A percentile compares a stretch with the other conserved stretches of the same genome.
Evolutionary conservation across 2,329 filamentous ascomycete genomes (phyloP).

Genomic region (Calonectria pteridis): DNA sequence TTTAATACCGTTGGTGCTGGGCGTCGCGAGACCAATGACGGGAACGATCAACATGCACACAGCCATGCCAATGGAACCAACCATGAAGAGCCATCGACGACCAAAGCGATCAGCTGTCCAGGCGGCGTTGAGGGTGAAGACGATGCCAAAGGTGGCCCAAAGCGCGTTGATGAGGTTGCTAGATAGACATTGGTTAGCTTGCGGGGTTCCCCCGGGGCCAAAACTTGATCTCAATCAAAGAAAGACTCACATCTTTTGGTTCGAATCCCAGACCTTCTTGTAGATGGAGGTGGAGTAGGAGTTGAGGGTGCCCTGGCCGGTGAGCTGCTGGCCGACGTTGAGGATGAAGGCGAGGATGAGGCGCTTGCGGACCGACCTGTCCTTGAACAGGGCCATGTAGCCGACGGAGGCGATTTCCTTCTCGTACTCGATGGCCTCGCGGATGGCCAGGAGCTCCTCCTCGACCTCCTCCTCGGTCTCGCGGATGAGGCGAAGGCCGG

Average conservation of each 20-base stretch:
- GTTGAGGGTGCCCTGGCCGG: slow-evolving; percentile 80
- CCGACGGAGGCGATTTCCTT: slow-evolving; percentile 74
- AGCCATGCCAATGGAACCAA: slow-evolving; percentile 77
- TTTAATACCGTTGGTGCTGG: slow-evolving; percentile 66
- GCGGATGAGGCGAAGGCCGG: slow-evolving; percentile 70
- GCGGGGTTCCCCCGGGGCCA: background rate
- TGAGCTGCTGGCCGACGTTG: slow-evolving; percentile 79
- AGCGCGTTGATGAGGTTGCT: slow-evolving; percentile 78
- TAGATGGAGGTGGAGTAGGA: slow-evolving; percentile 81
- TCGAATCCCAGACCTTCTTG: slow-evolving; percentile 74
- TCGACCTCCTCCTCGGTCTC: slow-evolving; percentile 75
- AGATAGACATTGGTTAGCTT: slow-evolving; percentile 4
- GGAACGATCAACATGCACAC: slow-evolving; percentile 75
- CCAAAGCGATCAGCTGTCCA: slow-evolving; percentile 82
- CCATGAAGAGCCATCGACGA: slow-evolving; percentile 76
- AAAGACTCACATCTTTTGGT: slow-evolving; percentile 64
- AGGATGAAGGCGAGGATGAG: slow-evolving; percentile 74
- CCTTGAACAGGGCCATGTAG: slow-evolving; percentile 77
- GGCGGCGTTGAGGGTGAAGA: slow-evolving; percentile 79
- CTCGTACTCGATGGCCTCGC: slow-evolving; percentile 78
- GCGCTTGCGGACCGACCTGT: slow-evolving; percentile 75
- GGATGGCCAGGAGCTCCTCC: slow-evolving; percentile 73
- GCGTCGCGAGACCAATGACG: slow-evolving; percentile 62
- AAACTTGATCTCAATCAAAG: background rate
- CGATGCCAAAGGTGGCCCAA: slow-evolving; percentile 78